These are phyloP conservation scores for Discostella stelligera DNA, from an alignment of 352 stramenopile genomes.

Conservation along the genomic window DNA sequence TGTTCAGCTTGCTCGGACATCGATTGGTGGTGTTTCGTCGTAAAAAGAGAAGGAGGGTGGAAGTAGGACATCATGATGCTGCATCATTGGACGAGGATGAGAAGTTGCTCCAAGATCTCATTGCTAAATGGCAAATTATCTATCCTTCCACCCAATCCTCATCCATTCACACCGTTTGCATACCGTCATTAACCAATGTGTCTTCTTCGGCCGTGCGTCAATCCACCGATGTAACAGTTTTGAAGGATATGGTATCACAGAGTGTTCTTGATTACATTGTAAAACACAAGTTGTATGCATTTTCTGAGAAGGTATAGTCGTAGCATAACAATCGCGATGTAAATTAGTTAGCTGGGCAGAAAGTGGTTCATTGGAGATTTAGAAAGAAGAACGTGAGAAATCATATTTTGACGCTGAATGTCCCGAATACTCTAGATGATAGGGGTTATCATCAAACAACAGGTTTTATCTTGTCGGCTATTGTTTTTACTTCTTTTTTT, in stretches of 20 bases:
- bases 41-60: constrained; percentile 9
- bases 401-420: not conserved
- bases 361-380: not conserved
- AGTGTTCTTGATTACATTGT: constrained; percentile 63
- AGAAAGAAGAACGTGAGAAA: not conserved
- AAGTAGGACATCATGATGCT: not conserved
- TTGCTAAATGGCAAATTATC: constrained; percentile 43
- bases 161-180: constrained; percentile 39
- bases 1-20: constrained; percentile 58
- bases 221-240: constrained; percentile 34
- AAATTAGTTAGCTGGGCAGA: not conserved
- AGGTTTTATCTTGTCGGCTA: not conserved
- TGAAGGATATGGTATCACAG: constrained; percentile 40
- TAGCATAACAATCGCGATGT: not conserved
- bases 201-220: constrained; percentile 57
- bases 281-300: constrained; percentile 59
- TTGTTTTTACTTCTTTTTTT: constrained; percentile 50
- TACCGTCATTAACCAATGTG: constrained; percentile 49
- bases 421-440: not conserved
- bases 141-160: constrained; percentile 11
- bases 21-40: constrained; percentile 69
- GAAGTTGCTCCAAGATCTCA: constrained; percentile 28
- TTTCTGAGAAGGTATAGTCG: constrained; percentile 18
- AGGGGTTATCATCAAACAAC: not conserved
- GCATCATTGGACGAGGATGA: constrained; percentile 17